Evolutionary conservation across 1,139 yeast species (phyloP), one percentile per base, ranked within the genome.

Genomic region (Yamadazyma diospyri): DNA sequence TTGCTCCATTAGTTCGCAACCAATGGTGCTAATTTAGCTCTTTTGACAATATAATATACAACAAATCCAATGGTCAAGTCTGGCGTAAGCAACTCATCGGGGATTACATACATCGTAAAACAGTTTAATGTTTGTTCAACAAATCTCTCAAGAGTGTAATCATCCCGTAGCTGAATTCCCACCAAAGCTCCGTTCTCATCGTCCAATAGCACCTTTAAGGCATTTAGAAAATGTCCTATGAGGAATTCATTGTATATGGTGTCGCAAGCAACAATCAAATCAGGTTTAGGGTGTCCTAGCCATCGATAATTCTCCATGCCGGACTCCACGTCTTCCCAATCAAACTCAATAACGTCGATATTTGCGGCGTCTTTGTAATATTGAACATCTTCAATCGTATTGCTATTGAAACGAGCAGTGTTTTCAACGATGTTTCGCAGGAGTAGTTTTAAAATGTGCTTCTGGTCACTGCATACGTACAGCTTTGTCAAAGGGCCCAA

Each of bases 171-270:
- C 40, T 81, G 85, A 32, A 81, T 56, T 0, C 71, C 78, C 2
- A 79, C 56, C 3, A 78, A 38, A 0, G 69, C 62, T 4, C 55
- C 63, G 0, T 78, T 64, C 2, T 34, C 16, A 0, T 39, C 38
- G 1, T 55, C 59, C 50, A 69, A 53, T 14, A 75, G 45, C 17
- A 45, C 37, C 18, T 50, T 47, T 15, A 78, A 31, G 0, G 83
- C 64, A 11, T 53, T 52, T 4, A 78, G 55, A 36, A 82, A 72
- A 33, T 60, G 71, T 0, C 70, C 71, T 2, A 81, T 66, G 27
- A 83, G 57, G 42, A 62, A 79, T 37, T 77, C 84, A 46, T 82
- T 83, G 56, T 82, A 82, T 5, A 82, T 66, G 7, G 87, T 77
- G 50, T 82, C 94, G 47, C 83, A 76, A 0, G 87, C 85, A 11